A percentile compares a stretch with the other conserved stretches of the same genome.
Conservation (phyloP, 2,329 filamentous ascomycete genomes). For the Penicillium sp. region DNA sequence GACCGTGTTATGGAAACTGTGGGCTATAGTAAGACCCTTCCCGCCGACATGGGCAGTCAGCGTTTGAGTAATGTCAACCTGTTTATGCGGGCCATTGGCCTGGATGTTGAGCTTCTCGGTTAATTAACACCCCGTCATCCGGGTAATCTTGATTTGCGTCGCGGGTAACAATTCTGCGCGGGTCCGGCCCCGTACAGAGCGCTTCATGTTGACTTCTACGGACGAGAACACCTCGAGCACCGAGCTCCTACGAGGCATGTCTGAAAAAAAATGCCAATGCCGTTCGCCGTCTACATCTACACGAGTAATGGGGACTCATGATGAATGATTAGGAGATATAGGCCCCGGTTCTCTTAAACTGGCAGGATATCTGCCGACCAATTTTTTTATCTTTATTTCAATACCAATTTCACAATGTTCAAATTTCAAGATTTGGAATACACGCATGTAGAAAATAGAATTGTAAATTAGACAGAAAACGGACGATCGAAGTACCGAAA, state of each 20-base stretch:
- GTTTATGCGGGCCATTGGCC: slow-evolving; percentile 98
- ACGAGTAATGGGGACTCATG: not conserved
- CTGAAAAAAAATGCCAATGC: not conserved
- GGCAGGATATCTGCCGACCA: not conserved
- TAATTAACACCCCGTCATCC: slow-evolving; percentile 34
- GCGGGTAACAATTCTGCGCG: not conserved
- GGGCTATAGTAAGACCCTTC: slow-evolving; percentile 81
- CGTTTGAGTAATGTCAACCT: slow-evolving; percentile 91
- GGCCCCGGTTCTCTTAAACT: not conserved
- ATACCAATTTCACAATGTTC: slow-evolving; percentile 11
- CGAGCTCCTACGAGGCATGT: not conserved
- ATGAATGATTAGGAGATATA: slow-evolving; percentile 1
- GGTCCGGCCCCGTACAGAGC: not conserved
- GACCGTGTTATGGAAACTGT: slow-evolving; percentile 98
- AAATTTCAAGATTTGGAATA: not conserved
- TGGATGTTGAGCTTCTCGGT: slow-evolving; percentile 81
- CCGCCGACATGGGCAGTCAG: slow-evolving; percentile 78
- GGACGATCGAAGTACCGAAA: not conserved
- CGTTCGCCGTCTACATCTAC: not conserved
- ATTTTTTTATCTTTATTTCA: slow-evolving; percentile 5
- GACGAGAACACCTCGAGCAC: not conserved
- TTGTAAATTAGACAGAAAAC: too few relatives aligned
- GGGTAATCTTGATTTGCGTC: not conserved
- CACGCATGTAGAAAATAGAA: too few relatives aligned
- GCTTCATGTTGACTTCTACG: not conserved